Evolutionary conservation across 441 rosid genomes (phyloP), one percentile per base, ranked within the genome.

Genomic region (Jatropha multifida): DNA sequence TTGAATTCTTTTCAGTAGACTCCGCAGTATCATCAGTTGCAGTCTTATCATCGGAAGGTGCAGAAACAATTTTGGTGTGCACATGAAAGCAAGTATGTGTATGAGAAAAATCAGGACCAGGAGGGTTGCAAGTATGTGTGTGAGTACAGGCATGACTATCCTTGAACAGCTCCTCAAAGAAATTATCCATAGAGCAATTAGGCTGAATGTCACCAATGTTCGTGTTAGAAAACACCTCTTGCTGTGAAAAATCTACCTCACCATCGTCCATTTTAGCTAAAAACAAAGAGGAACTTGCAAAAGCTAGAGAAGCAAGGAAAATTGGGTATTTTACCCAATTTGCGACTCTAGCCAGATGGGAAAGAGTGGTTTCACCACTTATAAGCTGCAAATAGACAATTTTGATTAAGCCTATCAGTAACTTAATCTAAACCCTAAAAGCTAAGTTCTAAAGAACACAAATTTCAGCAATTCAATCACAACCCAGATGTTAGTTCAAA

Each of bases 21-120:
- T 88, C 99, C 0, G 97, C 88, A 1, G 94, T 90, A 37, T 92
- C 99, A 79, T 92, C 97, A 40, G 88, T 84, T 2, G 83, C 82
- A 65, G 81, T 83, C 84, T 90, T 88, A 32, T 94, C 98, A 12
- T 93, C 98, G n/a, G 83, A 79, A 5, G 84, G 68, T 2, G 87
- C 79, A 3, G 99, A 82, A 64, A 96, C 89, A 68, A 92, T 87
- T 83, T 92, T 94, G 55, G 99, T 94, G 71, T 96, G 99, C 77
- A 92, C 90, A 81, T 96, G 99, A 65, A 86, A 86, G 81, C 99
- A 96, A 17, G 98, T 94, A 80, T 96, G 99, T 0, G 99, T 94
- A 74, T 96, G 99, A 0, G 96, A 90, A 72, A 83, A 86, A 82
- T 96, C 99, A 0, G 99, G 98, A 17, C 97, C 98, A 2, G 97